Evolutionary conservation across 306 rosid genomes (phyloP).

Genomic region (Castanea mollissima): DNA sequence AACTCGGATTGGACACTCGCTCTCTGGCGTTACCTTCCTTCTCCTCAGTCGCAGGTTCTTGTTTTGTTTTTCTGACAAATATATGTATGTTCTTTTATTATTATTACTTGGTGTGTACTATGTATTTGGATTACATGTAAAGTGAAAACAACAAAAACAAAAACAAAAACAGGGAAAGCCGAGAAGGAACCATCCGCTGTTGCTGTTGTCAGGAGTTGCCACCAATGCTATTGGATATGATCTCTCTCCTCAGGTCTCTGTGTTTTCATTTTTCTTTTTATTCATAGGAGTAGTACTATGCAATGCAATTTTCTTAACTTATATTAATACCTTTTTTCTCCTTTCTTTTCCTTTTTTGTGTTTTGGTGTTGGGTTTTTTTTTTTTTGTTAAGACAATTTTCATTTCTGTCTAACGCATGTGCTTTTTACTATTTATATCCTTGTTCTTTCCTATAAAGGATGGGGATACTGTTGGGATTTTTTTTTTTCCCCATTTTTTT

Average conservation of each 20-base stretch:
- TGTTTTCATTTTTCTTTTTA: not conserved
- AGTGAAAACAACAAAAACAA: conserved; percentile 3
- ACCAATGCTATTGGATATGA: conserved; percentile 90
- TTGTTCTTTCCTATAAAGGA: no score
- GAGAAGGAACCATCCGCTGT: conserved; percentile 86
- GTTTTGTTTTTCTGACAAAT: no score
- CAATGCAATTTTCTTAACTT: no score
- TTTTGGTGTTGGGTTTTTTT: no score
- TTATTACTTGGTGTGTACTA: conserved; percentile 8
- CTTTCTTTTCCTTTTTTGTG: no score
- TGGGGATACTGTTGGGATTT: no score
- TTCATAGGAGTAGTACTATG: not conserved
- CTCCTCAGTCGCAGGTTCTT: conserved; percentile 28
- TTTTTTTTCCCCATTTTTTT: no score
- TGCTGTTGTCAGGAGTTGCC: conserved; percentile 79
- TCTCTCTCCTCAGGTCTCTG: conserved; percentile 75
- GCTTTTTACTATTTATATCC: no score
- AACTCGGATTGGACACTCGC: conserved; percentile 87
- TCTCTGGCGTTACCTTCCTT: conserved; percentile 91
- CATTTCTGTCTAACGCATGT: no score
- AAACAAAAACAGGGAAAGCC: conserved; percentile 41
- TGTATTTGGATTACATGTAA: no score
- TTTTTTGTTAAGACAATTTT: no score
- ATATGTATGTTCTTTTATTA: not conserved
- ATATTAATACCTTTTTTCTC: no score